phyloP scores from a whole-genome alignment of 805 yeast genomes.

The Schizosaccharomyces japonicus region DNA sequence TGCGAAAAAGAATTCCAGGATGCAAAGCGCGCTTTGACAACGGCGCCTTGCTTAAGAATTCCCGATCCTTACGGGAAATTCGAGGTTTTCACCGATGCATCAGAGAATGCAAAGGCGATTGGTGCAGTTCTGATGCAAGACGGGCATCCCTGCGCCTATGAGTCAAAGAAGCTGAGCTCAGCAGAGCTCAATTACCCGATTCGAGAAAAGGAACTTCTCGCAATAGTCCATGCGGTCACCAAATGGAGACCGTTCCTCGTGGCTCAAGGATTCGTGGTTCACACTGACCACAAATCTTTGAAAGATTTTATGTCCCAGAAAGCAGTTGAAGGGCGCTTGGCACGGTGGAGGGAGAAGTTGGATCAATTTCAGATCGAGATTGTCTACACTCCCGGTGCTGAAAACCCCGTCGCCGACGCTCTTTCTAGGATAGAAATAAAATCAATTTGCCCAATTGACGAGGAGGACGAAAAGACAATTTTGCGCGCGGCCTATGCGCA shows the following conservation, averaged over 20 bases:
- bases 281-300: slow-evolving; percentile 5
- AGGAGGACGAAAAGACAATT: no score
- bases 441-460: no score
- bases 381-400: slow-evolving; percentile 5
- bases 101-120: slow-evolving; percentile 3
- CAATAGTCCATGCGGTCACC: slow-evolving; percentile 6
- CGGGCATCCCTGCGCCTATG: no score
- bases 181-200: slow-evolving; percentile 8
- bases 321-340: not conserved
- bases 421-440: not conserved
- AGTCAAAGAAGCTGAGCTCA: not conserved
- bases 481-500: no score
- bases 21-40: no score
- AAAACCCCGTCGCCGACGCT: slow-evolving; percentile 5
- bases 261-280: slow-evolving; percentile 2
- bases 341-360: slow-evolving; percentile 6
- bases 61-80: slow-evolving; percentile 1
- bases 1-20: not conserved
- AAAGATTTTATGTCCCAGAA: not conserved
- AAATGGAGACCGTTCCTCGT: slow-evolving; percentile 5
- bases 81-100: slow-evolving; percentile 8
- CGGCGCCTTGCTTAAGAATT: not conserved
- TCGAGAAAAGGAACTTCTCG: slow-evolving; percentile 7
- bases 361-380: slow-evolving; percentile 5
- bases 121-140: slow-evolving; percentile 5